These are phyloP conservation scores for Nyssa sinensis DNA, from an alignment of 148 eudicot species.

Conservation along the genomic window DNA sequence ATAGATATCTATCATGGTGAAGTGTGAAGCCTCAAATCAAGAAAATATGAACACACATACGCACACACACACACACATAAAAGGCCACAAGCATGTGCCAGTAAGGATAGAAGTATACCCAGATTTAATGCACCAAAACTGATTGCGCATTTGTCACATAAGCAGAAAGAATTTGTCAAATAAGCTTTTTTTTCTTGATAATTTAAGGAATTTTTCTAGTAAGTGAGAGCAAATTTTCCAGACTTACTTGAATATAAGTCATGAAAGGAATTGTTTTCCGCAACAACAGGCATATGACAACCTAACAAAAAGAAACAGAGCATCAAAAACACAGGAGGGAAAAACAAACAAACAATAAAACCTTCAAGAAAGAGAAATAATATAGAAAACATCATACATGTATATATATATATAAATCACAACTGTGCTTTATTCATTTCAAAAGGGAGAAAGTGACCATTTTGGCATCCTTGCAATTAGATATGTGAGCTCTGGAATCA, in stretches of 20 bases:
- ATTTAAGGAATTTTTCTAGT: not conserved
- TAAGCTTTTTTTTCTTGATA: too few species aligned
- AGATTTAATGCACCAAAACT: not conserved
- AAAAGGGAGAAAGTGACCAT: not conserved
- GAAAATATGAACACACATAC: not conserved
- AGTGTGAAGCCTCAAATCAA: not conserved
- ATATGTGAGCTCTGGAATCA: not conserved
- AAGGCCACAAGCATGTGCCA: too few species aligned
- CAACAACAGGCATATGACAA: slow-evolving; percentile 78
- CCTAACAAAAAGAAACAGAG: slow-evolving; percentile 39
- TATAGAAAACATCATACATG: not conserved
- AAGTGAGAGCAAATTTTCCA: not conserved
- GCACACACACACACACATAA: not conserved
- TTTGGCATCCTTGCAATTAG: not conserved
- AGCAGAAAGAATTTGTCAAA: not conserved
- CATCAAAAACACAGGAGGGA: slow-evolving; percentile 16
- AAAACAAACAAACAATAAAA: not conserved
- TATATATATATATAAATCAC: not conserved
- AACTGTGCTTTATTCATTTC: not conserved
- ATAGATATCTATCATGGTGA: not conserved
- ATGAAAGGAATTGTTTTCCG: slow-evolving; percentile 81
- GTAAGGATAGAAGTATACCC: too few species aligned
- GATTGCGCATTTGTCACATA: not conserved
- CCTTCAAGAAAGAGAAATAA: not conserved
- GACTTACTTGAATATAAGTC: slow-evolving; percentile 81